Percentiles rank a stretch among this genome's conserved stretches.
Conservation (phyloP, 768 basidiomycete genomes). For the Pleurotus eryngii region DNA sequence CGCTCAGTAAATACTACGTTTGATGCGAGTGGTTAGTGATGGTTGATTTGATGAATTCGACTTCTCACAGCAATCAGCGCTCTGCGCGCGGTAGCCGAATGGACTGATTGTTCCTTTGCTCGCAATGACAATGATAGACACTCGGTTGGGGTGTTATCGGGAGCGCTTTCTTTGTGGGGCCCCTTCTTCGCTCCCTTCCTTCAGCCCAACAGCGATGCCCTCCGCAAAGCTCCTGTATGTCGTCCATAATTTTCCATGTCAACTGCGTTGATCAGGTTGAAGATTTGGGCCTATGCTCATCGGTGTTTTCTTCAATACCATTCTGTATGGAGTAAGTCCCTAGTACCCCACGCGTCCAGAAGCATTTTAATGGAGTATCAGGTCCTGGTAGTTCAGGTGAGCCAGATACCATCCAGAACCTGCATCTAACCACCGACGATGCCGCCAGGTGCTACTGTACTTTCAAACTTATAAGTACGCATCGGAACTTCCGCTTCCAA, state of each 20-base stretch:
- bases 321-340: conserved; percentile 12
- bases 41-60: too few species aligned
- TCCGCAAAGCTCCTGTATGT: neutral
- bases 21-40: too few species aligned
- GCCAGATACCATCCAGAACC: neutral
- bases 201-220: neutral
- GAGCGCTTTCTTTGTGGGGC: too few species aligned
- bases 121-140: too few species aligned
- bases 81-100: too few species aligned
- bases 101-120: too few species aligned
- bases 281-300: conserved; percentile 15
- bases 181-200: too few species aligned
- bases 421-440: neutral
- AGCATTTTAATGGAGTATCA: conserved; percentile 8
- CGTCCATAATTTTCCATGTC: neutral
- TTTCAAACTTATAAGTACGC: conserved; percentile 31
- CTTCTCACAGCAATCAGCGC: too few species aligned
- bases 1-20: too few species aligned
- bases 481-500: neutral
- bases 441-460: conserved; percentile 27
- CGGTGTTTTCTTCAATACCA: conserved; percentile 14
- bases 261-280: neutral
- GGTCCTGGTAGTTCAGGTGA: conserved; percentile 27
- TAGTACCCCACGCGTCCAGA: neutral
- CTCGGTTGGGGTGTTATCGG: too few species aligned